Conservation (phyloP, 495 filamentous ascomycete genomes). For the Astrothelium macrocarpum region DNA sequence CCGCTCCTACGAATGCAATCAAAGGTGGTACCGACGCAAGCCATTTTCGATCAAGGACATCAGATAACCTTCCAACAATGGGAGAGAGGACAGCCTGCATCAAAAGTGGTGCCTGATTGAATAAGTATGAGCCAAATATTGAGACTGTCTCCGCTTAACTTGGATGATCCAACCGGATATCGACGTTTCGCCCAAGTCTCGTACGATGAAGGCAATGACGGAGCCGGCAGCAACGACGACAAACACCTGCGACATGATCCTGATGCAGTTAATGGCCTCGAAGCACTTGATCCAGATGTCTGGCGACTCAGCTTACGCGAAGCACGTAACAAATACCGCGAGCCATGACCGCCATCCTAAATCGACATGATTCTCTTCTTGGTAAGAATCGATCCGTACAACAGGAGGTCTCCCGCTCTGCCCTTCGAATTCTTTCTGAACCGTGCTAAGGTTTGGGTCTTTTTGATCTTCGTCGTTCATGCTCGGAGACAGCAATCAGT, state of each 20-base stretch:
- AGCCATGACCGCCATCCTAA: slow-evolving; percentile 28
- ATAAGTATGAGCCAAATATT: not conserved
- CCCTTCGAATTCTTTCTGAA: not conserved
- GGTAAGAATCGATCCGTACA: not conserved
- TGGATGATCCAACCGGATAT: slow-evolving; percentile 48
- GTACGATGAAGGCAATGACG: slow-evolving; percentile 46
- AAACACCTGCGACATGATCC: slow-evolving; percentile 36
- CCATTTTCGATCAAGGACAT: slow-evolving; percentile 45
- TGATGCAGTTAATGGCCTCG: not conserved
- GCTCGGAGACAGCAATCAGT: not conserved
- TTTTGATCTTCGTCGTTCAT: not conserved
- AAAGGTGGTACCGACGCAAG: slow-evolving; percentile 41
- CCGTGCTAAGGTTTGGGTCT: not conserved
- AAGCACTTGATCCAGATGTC: not conserved
- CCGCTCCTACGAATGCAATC: slow-evolving; percentile 43
- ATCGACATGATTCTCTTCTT: slow-evolving; percentile 17
- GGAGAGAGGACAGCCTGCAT: slow-evolving; percentile 47
- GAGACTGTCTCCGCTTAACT: slow-evolving; percentile 15
- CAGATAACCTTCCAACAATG: slow-evolving; percentile 44
- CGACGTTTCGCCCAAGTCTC: slow-evolving; percentile 41
- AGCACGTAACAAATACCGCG: slow-evolving; percentile 28
- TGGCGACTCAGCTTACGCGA: slow-evolving; percentile 12
- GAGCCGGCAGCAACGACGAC: slow-evolving; percentile 47
- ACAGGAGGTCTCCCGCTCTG: not conserved
- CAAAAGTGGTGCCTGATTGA: slow-evolving; percentile 38